phyloP scores from a whole-genome alignment of 2,329 filamentous ascomycete genomes.

The Paecilomyces formosus region DNA sequence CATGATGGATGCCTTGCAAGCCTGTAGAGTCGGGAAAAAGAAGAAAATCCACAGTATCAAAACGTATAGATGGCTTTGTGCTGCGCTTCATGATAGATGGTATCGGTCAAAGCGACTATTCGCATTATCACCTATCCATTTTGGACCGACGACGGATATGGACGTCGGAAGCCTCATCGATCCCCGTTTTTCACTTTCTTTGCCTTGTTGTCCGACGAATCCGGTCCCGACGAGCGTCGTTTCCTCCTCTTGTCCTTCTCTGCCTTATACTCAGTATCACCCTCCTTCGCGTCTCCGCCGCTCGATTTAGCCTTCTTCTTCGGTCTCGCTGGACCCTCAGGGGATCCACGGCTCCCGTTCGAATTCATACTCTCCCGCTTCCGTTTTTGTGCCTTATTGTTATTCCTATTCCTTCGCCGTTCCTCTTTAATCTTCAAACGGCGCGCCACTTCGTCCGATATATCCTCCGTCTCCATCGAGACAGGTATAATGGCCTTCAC shows the following conservation, averaged over 20 bases:
- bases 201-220: background rate
- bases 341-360: background rate
- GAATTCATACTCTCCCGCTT: constrained; percentile 28
- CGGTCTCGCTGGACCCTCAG: background rate
- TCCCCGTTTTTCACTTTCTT: background rate
- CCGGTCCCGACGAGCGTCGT: background rate
- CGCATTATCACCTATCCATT: background rate
- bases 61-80: background rate
- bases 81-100: background rate
- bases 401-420: constrained; percentile 20
- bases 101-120: no score
- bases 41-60: background rate
- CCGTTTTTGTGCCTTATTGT: constrained; percentile 29
- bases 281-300: background rate
- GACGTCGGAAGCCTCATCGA: background rate
- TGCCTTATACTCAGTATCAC: background rate
- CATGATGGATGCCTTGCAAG: background rate
- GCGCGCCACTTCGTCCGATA: constrained; percentile 38
- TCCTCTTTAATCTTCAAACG: constrained; percentile 37
- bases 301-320: background rate
- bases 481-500: constrained; percentile 14
- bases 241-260: background rate
- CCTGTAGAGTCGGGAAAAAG: background rate
- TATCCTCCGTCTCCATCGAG: constrained; percentile 35
- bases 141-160: background rate